phyloP scores from a whole-genome alignment of 768 basidiomycete genomes.

The Coprinopsis sp. region DNA sequence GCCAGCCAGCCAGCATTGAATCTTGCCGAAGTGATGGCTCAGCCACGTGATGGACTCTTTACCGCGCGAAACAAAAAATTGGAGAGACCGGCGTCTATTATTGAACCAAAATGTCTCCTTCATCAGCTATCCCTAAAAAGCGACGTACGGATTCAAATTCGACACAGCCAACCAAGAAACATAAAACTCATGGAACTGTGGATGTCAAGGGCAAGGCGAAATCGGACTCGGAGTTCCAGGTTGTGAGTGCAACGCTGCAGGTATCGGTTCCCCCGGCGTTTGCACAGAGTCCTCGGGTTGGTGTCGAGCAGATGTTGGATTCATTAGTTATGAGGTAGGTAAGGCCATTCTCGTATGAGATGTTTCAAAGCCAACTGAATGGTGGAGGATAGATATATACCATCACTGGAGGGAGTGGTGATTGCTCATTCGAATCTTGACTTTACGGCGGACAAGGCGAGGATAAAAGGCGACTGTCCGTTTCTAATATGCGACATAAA shows the following conservation, averaged over 20 bases:
- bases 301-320: conserved; percentile 87
- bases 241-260: conserved; percentile 59
- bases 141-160: conserved; percentile 18
- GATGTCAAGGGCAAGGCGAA: conserved; percentile 36
- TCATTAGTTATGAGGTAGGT: conserved; percentile 91
- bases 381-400: conserved; percentile 94
- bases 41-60: conserved; percentile 3
- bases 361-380: too few relatives aligned
- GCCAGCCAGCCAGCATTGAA: background rate
- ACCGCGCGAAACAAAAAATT: conserved; percentile 1
- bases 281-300: conserved; percentile 61
- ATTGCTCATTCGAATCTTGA: conserved; percentile 77
- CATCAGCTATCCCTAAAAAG: conserved; percentile 30
- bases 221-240: conserved; percentile 50
- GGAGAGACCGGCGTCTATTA: background rate
- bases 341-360: conserved; percentile 2
- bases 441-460: conserved; percentile 61
- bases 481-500: conserved; percentile 69
- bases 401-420: conserved; percentile 81
- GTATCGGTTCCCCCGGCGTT: conserved; percentile 82
- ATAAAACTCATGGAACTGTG: conserved; percentile 30
- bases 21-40: conserved; percentile 2
- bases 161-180: conserved; percentile 30
- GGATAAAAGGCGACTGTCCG: conserved; percentile 78
- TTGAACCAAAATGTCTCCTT: background rate